Conservation (phyloP, 2,329 filamentous ascomycete species). For the Ascochyta rabiei region DNA sequence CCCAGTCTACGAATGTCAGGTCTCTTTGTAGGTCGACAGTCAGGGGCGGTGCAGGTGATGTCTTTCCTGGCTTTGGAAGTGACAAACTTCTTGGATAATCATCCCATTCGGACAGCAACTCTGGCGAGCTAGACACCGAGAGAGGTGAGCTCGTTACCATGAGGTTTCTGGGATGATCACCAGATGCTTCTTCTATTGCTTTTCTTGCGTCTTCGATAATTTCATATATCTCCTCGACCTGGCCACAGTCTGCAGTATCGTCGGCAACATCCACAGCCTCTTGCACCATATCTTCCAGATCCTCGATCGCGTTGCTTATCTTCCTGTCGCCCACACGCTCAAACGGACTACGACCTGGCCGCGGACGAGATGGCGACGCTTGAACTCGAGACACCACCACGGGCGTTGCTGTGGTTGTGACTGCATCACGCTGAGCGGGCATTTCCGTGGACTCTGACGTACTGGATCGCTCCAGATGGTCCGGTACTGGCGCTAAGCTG, state of each 20-base stretch:
- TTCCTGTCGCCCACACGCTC: conserved; percentile 22
- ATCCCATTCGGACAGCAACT: not conserved
- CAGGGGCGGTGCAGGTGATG: not conserved
- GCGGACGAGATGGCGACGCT: conserved; percentile 30
- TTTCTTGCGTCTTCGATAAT: conserved; percentile 49
- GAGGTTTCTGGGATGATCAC: conserved; percentile 24
- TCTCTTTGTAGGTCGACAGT: conserved; percentile 18
- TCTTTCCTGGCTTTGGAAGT: not conserved
- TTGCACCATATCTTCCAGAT: conserved; percentile 51
- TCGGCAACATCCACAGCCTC: conserved; percentile 49
- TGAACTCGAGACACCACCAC: conserved; percentile 25
- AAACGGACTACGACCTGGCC: conserved; percentile 28
- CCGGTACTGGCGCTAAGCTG: conserved; percentile 31
- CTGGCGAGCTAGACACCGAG: conserved; percentile 16
- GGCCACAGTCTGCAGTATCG: conserved; percentile 37
- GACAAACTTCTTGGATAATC: not conserved
- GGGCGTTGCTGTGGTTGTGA: conserved; percentile 14
- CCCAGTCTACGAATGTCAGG: conserved; percentile 38
- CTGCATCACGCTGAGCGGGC: conserved; percentile 11
- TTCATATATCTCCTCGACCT: conserved; percentile 47
- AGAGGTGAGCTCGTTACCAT: conserved; percentile 33
- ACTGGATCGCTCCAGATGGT: conserved; percentile 29
- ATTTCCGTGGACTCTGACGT: conserved; percentile 23
- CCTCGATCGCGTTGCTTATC: conserved; percentile 45
- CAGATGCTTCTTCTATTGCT: conserved; percentile 43